Evolutionary conservation across 495 filamentous ascomycete species (phyloP), one percentile per base, ranked within the genome.

Genomic region (Hypoxylon fragiforme): DNA sequence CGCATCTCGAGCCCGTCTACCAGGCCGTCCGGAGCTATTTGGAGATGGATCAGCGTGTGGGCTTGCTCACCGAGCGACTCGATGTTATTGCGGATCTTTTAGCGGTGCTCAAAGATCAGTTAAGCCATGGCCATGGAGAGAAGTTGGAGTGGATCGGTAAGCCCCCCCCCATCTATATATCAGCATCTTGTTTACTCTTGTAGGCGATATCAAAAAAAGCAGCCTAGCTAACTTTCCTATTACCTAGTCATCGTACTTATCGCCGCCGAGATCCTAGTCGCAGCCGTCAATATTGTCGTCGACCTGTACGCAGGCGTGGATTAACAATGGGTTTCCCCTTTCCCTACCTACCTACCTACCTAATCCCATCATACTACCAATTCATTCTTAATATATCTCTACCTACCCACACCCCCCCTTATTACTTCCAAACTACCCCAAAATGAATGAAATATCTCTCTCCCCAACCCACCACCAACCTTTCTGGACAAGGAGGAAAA

Each of bases 41-140:
- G 18, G 94, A 98, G 74, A 97, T 98, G 87, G 92, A 96, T 70
- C 94, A 97, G 72, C 74, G 94, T 38, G 92, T 97, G n/a, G 80
- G 83, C 26, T 72, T 98, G 51, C 73, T 98, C 58, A 96, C 90
- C 16, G 92, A 97, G 65, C 77, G 94, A 48, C 69, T 98, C 56
- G 86, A 91, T 58, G 94, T 98, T 28, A 96, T 98, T 73, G 91
- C 88, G 7, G 94, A 98, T 76, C 75, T 98, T 64, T 71, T 98
- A 38, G 89, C 91, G 14, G 95, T 97, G 62, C 76, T 98, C 41
- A 97, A 97, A 67, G 94, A 97, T 65, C 94, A 98, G 75, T 75
- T 96, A 71, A 91, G 88, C 59, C 91, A 96, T 66, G 90, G 90
- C n/a, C 94, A 98, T 71, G 92, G 90, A 18, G 91, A 96, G 72